Evolutionary conservation across 1,284 basidiomycete genomes (phyloP).

Genomic region (Singerocomus inundabilis): DNA sequence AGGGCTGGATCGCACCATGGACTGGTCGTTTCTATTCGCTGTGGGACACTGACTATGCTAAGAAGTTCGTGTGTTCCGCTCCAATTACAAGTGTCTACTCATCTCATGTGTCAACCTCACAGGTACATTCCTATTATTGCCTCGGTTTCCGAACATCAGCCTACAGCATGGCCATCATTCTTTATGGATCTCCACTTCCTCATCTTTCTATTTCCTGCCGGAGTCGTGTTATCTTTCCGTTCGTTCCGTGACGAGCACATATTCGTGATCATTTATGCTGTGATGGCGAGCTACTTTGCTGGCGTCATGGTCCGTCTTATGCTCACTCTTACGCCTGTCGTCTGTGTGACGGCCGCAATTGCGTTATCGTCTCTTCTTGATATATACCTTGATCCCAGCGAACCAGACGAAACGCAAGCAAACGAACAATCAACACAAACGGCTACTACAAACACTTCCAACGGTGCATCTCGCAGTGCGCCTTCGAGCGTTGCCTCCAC

Average conservation of each 20-base stretch:
- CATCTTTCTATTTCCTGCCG: slow-evolving; percentile 97
- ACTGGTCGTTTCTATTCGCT: slow-evolving; percentile 99
- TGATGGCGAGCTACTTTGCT: slow-evolving; percentile 97
- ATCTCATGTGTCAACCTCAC: slow-evolving; percentile 11
- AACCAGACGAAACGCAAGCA: slow-evolving; percentile 51
- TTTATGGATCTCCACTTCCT: slow-evolving; percentile 99
- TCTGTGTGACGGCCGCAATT: slow-evolving; percentile 90
- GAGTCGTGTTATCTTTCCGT: slow-evolving; percentile 92
- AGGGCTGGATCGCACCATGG: slow-evolving; percentile 98
- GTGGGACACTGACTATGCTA: slow-evolving; percentile 99
- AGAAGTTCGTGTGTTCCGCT: slow-evolving; percentile 61
- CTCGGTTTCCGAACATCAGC: slow-evolving; percentile 99
- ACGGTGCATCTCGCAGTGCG: slow-evolving; percentile 30
- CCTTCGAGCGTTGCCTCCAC: slow-evolving; percentile 27
- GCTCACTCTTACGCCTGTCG: slow-evolving; percentile 89
- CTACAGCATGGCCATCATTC: slow-evolving; percentile 99
- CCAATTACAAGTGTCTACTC: slow-evolving; percentile 1
- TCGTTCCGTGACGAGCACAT: slow-evolving; percentile 95
- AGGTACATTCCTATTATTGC: slow-evolving; percentile 98
- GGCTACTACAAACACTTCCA: slow-evolving; percentile 27
- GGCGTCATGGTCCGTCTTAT: slow-evolving; percentile 99
- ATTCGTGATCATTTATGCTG: slow-evolving; percentile 98
- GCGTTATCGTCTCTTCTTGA: slow-evolving; percentile 89
- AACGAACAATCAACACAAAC: slow-evolving; percentile 27
- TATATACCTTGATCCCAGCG: slow-evolving; percentile 77